A percentile compares a stretch with the other conserved stretches of the same genome.
Conservation (phyloP, 768 basidiomycete genomes). For the Leucocoprinus birnbaumii region DNA sequence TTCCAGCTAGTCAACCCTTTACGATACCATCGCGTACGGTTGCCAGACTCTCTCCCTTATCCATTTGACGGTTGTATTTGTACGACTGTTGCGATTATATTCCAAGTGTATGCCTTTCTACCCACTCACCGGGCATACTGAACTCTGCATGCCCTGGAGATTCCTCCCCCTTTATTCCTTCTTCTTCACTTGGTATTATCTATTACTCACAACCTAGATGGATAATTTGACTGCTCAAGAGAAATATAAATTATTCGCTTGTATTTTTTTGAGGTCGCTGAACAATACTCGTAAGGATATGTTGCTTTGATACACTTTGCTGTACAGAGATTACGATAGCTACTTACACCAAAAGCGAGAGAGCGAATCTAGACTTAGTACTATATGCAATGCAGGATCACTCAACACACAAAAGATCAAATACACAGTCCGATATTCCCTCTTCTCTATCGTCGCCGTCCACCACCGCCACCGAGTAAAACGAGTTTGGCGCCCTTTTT, state of each 20-base stretch:
- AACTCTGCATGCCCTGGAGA: constrained; percentile 3
- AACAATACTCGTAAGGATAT: background rate
- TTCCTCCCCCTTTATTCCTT: background rate
- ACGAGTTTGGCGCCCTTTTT: constrained; percentile 64
- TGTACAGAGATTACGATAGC: background rate
- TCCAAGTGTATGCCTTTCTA: background rate
- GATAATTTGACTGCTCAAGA: background rate
- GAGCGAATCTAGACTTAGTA: background rate
- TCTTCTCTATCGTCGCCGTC: constrained; percentile 34
- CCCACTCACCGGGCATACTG: background rate
- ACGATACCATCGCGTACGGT: background rate
- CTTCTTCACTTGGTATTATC: background rate
- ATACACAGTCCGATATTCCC: background rate
- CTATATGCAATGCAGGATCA: too few species aligned
- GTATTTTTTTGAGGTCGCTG: background rate
- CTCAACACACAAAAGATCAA: background rate
- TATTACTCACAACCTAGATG: background rate
- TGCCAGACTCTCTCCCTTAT: background rate
- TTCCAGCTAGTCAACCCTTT: background rate
- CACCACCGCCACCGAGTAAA: constrained; percentile 66
- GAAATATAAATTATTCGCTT: constrained; percentile 7
- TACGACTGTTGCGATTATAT: constrained; percentile 4
- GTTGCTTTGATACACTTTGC: background rate
- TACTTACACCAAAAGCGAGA: background rate
- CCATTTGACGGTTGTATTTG: constrained; percentile 9